Evolutionary conservation across 306 rosid species (phyloP).

Genomic region (apple (Malus domestica)): ASM211411v1 NC_041798.1:41366501-41367000

Average conservation of each 20-base stretch:
- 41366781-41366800: slow-evolving; percentile 2
- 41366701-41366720: neutral
- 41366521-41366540: slow-evolving; percentile 68
- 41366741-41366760: neutral
- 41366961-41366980: neutral
- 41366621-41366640: slow-evolving; percentile 59
- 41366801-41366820: slow-evolving; percentile 13
- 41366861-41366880: slow-evolving; percentile 88
- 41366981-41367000: neutral
- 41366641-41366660: slow-evolving; percentile 2
- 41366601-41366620: slow-evolving; percentile 88
- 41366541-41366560: slow-evolving; percentile 76
- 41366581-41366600: slow-evolving; percentile 55
- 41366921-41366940: slow-evolving; percentile 95
- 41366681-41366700: too few relatives aligned
- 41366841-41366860: slow-evolving; percentile 82
- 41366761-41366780: neutral
- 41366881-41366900: slow-evolving; percentile 65
- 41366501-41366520: slow-evolving; percentile 96
- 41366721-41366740: neutral
- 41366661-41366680: neutral
- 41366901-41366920: slow-evolving; percentile 79
- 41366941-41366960: slow-evolving; percentile 34
- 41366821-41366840: slow-evolving; percentile 78
- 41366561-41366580: slow-evolving; percentile 62